Conservation (phyloP, 179 eudicot species). For the Carnegiea gigantea region DNA sequence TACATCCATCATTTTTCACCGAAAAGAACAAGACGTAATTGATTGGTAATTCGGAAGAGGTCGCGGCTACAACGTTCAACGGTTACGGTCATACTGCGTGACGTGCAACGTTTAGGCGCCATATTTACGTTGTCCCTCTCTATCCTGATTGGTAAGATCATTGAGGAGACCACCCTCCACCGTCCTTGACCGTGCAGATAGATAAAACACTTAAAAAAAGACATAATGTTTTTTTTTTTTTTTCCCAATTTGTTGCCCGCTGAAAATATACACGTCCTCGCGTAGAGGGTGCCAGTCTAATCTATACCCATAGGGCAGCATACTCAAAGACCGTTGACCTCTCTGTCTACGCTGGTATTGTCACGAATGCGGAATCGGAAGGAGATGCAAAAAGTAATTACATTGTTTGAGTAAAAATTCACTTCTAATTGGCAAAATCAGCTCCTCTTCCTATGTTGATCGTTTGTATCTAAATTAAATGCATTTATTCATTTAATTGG, state of each 20-base stretch:
- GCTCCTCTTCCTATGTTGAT: slow-evolving; percentile 30
- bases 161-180: slow-evolving; percentile 1
- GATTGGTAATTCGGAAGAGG: background rate
- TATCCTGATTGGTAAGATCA: background rate
- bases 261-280: too few species aligned
- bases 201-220: too few species aligned
- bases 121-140: background rate
- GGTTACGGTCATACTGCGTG: background rate
- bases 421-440: slow-evolving; percentile 21
- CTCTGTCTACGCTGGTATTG: slow-evolving; percentile 16
- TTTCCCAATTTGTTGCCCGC: too few species aligned
- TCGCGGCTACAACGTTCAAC: too few species aligned
- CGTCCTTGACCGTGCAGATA: background rate
- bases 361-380: background rate
- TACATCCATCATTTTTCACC: too few species aligned
- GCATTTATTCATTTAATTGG: background rate
- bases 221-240: too few species aligned
- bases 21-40: too few species aligned
- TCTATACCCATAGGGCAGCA: background rate
- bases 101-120: background rate
- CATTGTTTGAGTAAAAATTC: background rate
- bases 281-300: background rate
- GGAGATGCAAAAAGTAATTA: background rate
- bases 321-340: background rate
- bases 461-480: background rate